Percentiles rank a stretch among this genome's conserved stretches.
Conservation (phyloP, 768 basidiomycete genomes). For the Ramaria rubella region DNA sequence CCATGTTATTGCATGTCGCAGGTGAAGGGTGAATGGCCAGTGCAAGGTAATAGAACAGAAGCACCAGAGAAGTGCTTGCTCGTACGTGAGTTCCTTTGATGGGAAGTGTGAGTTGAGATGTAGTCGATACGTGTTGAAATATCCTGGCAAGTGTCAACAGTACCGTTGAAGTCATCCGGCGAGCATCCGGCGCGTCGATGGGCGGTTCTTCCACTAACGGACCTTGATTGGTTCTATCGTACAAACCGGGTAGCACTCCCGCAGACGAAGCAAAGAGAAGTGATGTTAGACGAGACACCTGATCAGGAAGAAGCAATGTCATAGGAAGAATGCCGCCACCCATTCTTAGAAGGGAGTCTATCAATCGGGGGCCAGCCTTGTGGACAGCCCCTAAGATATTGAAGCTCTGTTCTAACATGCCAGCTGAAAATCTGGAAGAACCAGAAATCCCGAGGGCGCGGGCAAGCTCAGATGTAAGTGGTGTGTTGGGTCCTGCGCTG, state of each 20-base stretch:
- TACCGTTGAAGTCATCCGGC: constrained; percentile 33
- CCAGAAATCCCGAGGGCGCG: constrained; percentile 18
- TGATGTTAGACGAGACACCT: constrained; percentile 28
- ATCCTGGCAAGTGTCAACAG: constrained; percentile 41
- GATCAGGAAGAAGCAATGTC: constrained; percentile 36
- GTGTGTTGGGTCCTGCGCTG: constrained; percentile 20
- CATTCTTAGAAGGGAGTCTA: constrained; percentile 28
- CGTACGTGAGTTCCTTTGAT: constrained; percentile 20
- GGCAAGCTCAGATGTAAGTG: constrained; percentile 19
- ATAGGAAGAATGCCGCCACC: constrained; percentile 36
- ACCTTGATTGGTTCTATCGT: constrained; percentile 13
- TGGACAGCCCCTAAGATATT: constrained; percentile 32
- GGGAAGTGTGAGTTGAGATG: constrained; percentile 21
- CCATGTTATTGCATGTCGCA: constrained; percentile 44
- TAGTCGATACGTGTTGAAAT: constrained; percentile 32
- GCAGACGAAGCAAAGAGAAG: constrained; percentile 32
- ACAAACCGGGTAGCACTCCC: constrained; percentile 30
- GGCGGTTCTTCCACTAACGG: constrained; percentile 9
- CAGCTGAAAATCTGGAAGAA: constrained; percentile 19
- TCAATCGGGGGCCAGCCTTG: constrained; percentile 27
- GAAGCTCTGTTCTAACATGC: constrained; percentile 28
- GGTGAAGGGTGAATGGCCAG: constrained; percentile 38
- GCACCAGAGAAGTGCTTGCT: constrained; percentile 31
- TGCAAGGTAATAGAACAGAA: constrained; percentile 44
- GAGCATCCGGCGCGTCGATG: constrained; percentile 23